Evolutionary conservation across 306 rosid species (phyloP), one percentile per base, ranked within the genome.

Genomic region (Citrullus colocynthis): DNA sequence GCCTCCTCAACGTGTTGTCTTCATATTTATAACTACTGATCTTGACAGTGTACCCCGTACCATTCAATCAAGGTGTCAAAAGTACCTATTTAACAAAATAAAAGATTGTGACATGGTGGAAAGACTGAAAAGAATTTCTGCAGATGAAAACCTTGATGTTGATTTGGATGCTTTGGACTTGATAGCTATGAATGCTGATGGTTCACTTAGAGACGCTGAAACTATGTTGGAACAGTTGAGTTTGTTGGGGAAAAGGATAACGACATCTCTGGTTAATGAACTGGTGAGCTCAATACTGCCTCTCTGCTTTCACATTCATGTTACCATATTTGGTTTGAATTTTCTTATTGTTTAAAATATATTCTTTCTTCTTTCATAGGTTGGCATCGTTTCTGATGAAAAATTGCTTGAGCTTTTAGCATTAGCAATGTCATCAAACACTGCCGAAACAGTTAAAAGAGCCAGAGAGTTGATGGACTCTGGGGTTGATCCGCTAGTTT

Each of bases 131-230:
- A 92, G 86, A 75, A 87, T 95, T 84, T 87, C 92, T 80, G 81
- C 85, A 37, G 86, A 86, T 54, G 99, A 95, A 79, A 91, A 81
- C 83, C 84, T 95, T 36, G 96, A 95, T 78, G 89, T 88, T 80
- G 97, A 92, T 83, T 81, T 86, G 69, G 96, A 92, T 87, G 96
- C 99, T n/a, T 82, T 95, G 83, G 92, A 92, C 74, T 91, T 95
- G 87, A 95, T 95, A 83, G 97, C 97, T 45, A 75, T 85, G 87
- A 92, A 95, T 83, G 99, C 97, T 15, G 97, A 95, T 81, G 99
- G 99, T 82, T 92, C 98, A 52, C 99, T 95, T 88, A 90, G 93
- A 78, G 99, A 92, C 78, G 98, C 98, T 48, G 99, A 92, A 91
- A 95, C 99, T 70, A 95, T 92, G 98, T 80, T 95, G 74, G 99